Percentiles rank a stretch among this genome's conserved stretches.
Conservation (phyloP, 2,329 filamentous ascomycete genomes). For the Cordyceps cicadae region DNA sequence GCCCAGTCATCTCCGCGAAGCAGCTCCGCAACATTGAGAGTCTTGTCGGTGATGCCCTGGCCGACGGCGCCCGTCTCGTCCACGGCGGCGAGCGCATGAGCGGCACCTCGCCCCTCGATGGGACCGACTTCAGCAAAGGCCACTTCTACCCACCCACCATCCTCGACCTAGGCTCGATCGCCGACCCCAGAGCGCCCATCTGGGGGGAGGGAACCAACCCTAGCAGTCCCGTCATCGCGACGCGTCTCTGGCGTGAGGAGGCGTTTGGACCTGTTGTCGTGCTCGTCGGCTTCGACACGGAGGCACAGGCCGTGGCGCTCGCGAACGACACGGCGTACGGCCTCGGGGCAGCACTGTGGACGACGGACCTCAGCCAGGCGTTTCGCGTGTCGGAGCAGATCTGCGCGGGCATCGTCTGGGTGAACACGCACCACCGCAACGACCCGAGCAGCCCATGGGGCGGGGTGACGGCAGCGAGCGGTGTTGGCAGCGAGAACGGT, state of each 20-base stretch:
- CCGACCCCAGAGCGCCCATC: background rate
- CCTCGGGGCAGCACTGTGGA: conserved; percentile 71
- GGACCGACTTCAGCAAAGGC: conserved; percentile 42
- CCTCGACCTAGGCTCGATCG: conserved; percentile 29
- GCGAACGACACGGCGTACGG: conserved; percentile 71
- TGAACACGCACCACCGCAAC: conserved; percentile 60
- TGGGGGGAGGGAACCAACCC: conserved; percentile 24
- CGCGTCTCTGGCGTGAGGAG: conserved; percentile 70
- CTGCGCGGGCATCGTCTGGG: conserved; percentile 54
- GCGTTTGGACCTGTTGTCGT: conserved; percentile 76
- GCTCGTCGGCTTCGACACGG: conserved; percentile 65
- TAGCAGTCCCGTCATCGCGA: conserved; percentile 51
- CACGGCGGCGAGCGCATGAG: conserved; percentile 41
- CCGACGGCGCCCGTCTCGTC: conserved; percentile 32
- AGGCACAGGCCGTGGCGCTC: conserved; percentile 60
- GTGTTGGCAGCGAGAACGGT: conserved; percentile 67
- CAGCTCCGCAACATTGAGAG: conserved; percentile 60
- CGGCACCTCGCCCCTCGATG: conserved; percentile 40
- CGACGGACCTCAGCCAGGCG: conserved; percentile 63
- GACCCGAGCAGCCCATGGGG: conserved; percentile 67
- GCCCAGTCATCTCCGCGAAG: conserved; percentile 51
- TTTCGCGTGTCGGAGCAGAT: conserved; percentile 60
- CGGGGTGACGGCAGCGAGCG: conserved; percentile 51
- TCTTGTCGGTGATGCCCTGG: conserved; percentile 56
- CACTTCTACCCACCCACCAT: conserved; percentile 81